Evolutionary conservation across 2,329 filamentous ascomycete species (phyloP).

Genomic region (Fusarium penzigii): DNA sequence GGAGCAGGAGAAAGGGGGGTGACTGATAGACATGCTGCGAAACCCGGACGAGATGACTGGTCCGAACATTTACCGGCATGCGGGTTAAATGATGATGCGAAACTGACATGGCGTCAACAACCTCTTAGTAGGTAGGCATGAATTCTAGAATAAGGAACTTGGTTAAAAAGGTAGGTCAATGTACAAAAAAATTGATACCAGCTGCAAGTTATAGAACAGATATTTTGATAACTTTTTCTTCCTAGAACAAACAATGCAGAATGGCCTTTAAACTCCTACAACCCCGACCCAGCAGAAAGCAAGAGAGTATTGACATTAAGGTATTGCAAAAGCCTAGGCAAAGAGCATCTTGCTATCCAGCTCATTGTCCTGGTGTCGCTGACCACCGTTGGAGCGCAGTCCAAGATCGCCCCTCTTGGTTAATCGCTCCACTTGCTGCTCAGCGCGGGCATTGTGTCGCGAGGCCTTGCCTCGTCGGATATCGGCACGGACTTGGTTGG

Average conservation of each 20-base stretch:
- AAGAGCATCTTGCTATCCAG: constrained; percentile 79
- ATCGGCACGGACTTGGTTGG: constrained; percentile 90
- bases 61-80: constrained; percentile 26
- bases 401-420: constrained; percentile 78
- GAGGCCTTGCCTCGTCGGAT: constrained; percentile 74
- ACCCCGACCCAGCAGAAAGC: constrained; percentile 25
- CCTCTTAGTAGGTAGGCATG: too few relatives aligned
- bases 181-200: neutral
- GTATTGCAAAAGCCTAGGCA: constrained; percentile 49
- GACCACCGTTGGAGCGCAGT: constrained; percentile 66
- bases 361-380: constrained; percentile 63
- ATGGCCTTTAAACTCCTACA: constrained; percentile 30
- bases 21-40: constrained; percentile 14
- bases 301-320: constrained; percentile 25
- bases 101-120: constrained; percentile 12
- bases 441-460: constrained; percentile 74
- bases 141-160: neutral
- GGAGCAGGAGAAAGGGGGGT: constrained; percentile 16
- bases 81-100: constrained; percentile 27
- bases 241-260: constrained; percentile 24
- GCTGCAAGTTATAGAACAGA: neutral
- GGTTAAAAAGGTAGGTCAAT: constrained; percentile 6
- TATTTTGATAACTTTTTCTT: constrained; percentile 14
- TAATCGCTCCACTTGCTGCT: constrained; percentile 70
- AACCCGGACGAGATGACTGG: neutral